Conservation (phyloP, 2,329 filamentous ascomycete species). For the Mycosphaerelloides madeirae region DNA sequence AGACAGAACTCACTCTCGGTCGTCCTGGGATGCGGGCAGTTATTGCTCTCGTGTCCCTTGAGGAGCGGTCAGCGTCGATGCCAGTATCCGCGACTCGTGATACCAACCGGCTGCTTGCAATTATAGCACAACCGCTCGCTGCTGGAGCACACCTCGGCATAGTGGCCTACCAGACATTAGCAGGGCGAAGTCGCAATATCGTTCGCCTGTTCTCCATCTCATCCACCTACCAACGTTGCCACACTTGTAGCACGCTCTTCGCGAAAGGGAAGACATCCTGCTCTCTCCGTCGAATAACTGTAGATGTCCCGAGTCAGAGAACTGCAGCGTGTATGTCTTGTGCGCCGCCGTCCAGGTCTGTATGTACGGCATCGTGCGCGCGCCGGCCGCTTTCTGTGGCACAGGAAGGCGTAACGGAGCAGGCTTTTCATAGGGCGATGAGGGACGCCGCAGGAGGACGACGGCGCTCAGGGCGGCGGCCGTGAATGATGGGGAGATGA, state of each 20-base stretch:
- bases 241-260: conserved; percentile 52
- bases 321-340: conserved; percentile 5
- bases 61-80: conserved; percentile 24
- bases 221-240: conserved; percentile 38
- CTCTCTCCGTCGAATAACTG: conserved; percentile 14
- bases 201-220: no score
- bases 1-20: conserved; percentile 65
- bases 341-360: conserved; percentile 8
- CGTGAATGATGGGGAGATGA: no score
- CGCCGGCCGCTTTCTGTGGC: not conserved
- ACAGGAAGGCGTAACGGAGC: conserved; percentile 5
- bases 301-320: conserved; percentile 13
- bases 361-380: conserved; percentile 2
- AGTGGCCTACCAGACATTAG: conserved; percentile 37
- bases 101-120: conserved; percentile 82
- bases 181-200: no score
- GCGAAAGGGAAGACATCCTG: conserved; percentile 50
- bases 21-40: conserved; percentile 91
- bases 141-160: conserved; percentile 88
- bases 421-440: conserved; percentile 7
- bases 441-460: conserved; percentile 8
- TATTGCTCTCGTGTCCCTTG: conserved; percentile 89
- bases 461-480: conserved; percentile 2
- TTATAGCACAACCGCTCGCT: conserved; percentile 99
- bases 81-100: conserved; percentile 29